Conservation (phyloP, 352 stramenopile genomes). For the Phytophthora cactorum region DNA sequence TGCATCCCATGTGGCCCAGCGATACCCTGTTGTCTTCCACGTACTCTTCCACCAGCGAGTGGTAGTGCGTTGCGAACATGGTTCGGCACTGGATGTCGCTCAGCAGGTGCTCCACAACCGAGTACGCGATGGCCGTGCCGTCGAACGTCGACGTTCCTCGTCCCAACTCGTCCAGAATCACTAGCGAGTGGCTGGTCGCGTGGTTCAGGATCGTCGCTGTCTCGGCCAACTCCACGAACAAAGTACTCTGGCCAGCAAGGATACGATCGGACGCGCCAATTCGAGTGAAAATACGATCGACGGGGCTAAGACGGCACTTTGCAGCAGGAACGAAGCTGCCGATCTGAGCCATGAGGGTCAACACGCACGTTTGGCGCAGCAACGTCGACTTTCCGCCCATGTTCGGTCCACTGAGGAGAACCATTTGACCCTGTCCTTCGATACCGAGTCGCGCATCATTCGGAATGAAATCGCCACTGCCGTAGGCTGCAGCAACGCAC, state of each 20-base stretch:
- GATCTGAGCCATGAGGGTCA: conserved; percentile 98
- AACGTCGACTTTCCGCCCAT: conserved; percentile 99
- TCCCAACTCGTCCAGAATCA: conserved; percentile 99
- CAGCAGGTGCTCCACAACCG: conserved; percentile 96
- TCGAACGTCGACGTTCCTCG: conserved; percentile 99
- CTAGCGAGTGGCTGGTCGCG: conserved; percentile 94
- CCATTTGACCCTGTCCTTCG: conserved; percentile 62
- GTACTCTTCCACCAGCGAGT: conserved; percentile 93
- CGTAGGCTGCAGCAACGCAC: conserved; percentile 89
- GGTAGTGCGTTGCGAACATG: conserved; percentile 99
- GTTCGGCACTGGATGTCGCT: conserved; percentile 90
- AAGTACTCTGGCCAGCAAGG: conserved; percentile 98
- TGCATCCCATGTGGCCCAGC: conserved; percentile 84
- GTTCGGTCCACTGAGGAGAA: conserved; percentile 98
- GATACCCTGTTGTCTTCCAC: conserved; percentile 61
- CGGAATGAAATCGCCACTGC: conserved; percentile 94
- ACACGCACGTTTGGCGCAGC: conserved; percentile 97
- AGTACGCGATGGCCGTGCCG: conserved; percentile 97
- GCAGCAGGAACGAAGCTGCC: conserved; percentile 98
- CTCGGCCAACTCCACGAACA: conserved; percentile 99
- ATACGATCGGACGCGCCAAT: conserved; percentile 98
- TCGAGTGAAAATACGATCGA: conserved; percentile 99
- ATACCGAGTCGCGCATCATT: conserved; percentile 95
- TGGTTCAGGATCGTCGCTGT: conserved; percentile 97
- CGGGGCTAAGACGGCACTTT: conserved; percentile 93